Evolutionary conservation across 2,329 filamentous ascomycete genomes (phyloP), one percentile per base, ranked within the genome.

Genomic region (Colletotrichum limetticola): DNA sequence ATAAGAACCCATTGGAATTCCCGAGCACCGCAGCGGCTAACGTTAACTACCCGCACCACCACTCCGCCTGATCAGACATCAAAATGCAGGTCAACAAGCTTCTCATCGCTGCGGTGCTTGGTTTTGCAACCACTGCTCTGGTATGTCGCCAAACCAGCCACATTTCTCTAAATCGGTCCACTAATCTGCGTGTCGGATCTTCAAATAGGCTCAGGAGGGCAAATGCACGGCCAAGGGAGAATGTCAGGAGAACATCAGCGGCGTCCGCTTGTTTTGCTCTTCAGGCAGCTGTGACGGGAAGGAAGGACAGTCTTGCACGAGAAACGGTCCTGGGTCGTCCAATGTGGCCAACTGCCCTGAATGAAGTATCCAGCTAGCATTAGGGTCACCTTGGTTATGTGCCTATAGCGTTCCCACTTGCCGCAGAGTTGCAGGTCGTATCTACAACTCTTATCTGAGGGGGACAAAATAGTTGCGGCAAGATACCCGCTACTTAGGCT

Each of bases 161-260:
- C 5, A 0, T 12, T 3, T n/a, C 11, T 14, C 2, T 30, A 3
- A 24, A 56, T n/a, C 22, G 12, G 19, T 12, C 32, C 8, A 26
- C 59, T 63, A 6, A 62, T n/a, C 3, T 22, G 30, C 12, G 2
- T 28, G 26, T 52, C 11, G 9, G 4, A 16, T 4, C n/a, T 6
- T 32, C 5, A 3, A 2, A 3, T 37, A 69, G 67, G 67, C 67
- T 16, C 67, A 69, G 30, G 35, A 58, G n/a, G 67, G 67, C 4
- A 69, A 65, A 52, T 69, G 67, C 53, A 64, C 26, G 12, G 67
- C 59, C 35, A 58, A 30, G n/a, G 60, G 60, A 7, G 52, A 64
- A 16, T 69, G 67, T 8, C 67, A 69, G 37, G 67, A 65, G 28
- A 64, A 5, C 16, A 12, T 26, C 3, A 69, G 59, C 28, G 59